These are phyloP conservation scores for Boletus eberwhitei DNA, from an alignment of 768 basidiomycete species.

Conservation along the genomic window DNA sequence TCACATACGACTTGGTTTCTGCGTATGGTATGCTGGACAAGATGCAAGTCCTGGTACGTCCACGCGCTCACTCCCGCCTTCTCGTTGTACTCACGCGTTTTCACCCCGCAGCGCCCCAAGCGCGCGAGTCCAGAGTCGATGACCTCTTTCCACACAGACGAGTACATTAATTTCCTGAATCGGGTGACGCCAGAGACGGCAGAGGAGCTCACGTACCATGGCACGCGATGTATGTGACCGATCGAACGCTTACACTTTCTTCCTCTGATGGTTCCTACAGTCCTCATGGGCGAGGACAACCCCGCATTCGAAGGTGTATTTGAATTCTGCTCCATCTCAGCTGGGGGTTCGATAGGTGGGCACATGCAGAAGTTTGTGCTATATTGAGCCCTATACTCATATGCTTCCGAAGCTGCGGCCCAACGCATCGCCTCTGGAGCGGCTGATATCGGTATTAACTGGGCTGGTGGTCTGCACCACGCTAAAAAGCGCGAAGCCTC, in stretches of 20 bases:
- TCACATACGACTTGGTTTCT: conserved; percentile 88
- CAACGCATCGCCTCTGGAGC: conserved; percentile 75
- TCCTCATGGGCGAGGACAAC: conserved; percentile 85
- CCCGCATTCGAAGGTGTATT: conserved; percentile 96
- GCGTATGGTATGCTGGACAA: conserved; percentile 92
- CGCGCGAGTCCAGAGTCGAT: conserved; percentile 72
- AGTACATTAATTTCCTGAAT: conserved; percentile 90
- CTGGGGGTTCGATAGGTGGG: conserved; percentile 90
- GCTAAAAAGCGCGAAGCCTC: conserved; percentile 99
- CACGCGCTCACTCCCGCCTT: background rate
- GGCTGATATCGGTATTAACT: conserved; percentile 85
- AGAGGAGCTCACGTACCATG: conserved; percentile 79
- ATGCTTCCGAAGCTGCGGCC: conserved; percentile 60
- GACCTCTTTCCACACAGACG: conserved; percentile 97
- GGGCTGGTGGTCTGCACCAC: conserved; percentile 98
- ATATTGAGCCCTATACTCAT: background rate
- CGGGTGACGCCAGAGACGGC: conserved; percentile 90
- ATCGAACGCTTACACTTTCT: background rate
- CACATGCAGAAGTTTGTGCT: background rate
- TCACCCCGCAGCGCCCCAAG: conserved; percentile 54
- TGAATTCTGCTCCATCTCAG: conserved; percentile 95
- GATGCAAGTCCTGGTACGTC: conserved; percentile 82
- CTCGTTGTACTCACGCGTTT: background rate
- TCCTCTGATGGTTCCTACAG: conserved; percentile 24
- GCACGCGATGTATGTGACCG: conserved; percentile 68